These are phyloP conservation scores for Hansenula lynferdii DNA, from an alignment of 1,139 yeast species.

Conservation along the genomic window DNA sequence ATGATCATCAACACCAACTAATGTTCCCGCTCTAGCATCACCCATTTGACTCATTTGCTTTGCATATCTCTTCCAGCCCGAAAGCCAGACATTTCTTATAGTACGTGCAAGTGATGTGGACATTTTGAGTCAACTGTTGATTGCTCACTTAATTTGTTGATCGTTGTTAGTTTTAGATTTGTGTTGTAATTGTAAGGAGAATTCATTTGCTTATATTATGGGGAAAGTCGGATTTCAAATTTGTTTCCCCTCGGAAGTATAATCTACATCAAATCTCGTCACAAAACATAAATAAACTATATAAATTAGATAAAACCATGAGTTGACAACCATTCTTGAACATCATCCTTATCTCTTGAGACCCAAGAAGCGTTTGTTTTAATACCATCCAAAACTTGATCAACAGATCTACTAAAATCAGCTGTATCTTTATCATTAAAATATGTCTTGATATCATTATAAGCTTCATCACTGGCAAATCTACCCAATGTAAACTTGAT, in stretches of 20 bases:
- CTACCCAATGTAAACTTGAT: conserved; percentile 46
- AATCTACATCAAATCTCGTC: too few species aligned
- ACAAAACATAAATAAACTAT: too few species aligned
- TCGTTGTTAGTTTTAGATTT: too few species aligned
- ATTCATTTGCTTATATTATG: too few species aligned
- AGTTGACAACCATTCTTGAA: conserved; percentile 26
- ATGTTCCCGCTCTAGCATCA: conserved; percentile 69
- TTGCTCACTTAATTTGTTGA: not conserved
- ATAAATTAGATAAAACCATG: not conserved
- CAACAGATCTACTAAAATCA: conserved; percentile 56
- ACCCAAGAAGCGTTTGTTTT: conserved; percentile 46
- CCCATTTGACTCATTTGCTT: conserved; percentile 72
- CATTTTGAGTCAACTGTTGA: conserved; percentile 35
- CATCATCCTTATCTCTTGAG: conserved; percentile 51
- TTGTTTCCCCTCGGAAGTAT: too few species aligned
- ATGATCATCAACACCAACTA: conserved; percentile 40
- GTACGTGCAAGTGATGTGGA: conserved; percentile 62
- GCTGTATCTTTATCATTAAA: conserved; percentile 51
- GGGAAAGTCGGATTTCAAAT: too few species aligned
- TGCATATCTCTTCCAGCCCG: conserved; percentile 65
- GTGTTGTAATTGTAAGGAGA: too few species aligned
- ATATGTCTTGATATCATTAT: conserved; percentile 42
- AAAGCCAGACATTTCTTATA: conserved; percentile 52
- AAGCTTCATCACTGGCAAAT: conserved; percentile 39
- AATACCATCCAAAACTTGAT: conserved; percentile 51